Evolutionary conservation across 768 basidiomycete species (phyloP).

Genomic region (Leccinum aurantiacum): DNA sequence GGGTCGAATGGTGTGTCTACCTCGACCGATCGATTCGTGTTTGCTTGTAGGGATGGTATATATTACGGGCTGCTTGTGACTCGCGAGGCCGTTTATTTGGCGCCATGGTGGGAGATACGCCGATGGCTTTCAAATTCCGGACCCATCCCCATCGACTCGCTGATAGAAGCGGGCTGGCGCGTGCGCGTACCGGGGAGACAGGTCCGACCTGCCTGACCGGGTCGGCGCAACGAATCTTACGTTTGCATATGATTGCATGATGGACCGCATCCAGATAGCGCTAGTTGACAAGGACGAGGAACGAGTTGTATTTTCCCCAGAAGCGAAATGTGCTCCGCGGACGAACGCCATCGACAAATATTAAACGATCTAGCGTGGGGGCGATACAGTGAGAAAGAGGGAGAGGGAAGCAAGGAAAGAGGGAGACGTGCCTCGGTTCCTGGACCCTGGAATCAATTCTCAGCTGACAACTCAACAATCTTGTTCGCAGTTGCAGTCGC

Average conservation of each 20-base stretch:
- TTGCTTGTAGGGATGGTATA: background rate
- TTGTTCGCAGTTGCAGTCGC: background rate
- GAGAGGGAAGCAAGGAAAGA: background rate
- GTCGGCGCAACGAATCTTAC: background rate
- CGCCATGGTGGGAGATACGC: background rate
- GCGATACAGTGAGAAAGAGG: background rate
- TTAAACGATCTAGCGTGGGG: background rate
- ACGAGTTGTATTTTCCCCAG: background rate
- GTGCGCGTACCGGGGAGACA: background rate
- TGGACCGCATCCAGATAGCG: background rate
- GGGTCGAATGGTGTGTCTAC: background rate
- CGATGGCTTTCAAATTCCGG: background rate
- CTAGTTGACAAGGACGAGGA: background rate
- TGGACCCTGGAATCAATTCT: slow-evolving; percentile 3
- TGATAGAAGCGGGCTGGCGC: background rate
- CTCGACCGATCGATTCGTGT: background rate
- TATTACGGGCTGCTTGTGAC: background rate
- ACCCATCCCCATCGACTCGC: background rate
- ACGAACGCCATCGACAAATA: background rate
- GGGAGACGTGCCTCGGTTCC: slow-evolving; percentile 7
- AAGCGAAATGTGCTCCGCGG: slow-evolving; percentile 1
- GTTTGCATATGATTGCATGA: background rate
- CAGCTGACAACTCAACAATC: background rate
- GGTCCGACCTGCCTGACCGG: background rate
- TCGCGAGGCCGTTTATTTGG: background rate